phyloP scores from a whole-genome alignment of 2,329 filamentous ascomycete genomes.

The Fusarium hainanense region DNA sequence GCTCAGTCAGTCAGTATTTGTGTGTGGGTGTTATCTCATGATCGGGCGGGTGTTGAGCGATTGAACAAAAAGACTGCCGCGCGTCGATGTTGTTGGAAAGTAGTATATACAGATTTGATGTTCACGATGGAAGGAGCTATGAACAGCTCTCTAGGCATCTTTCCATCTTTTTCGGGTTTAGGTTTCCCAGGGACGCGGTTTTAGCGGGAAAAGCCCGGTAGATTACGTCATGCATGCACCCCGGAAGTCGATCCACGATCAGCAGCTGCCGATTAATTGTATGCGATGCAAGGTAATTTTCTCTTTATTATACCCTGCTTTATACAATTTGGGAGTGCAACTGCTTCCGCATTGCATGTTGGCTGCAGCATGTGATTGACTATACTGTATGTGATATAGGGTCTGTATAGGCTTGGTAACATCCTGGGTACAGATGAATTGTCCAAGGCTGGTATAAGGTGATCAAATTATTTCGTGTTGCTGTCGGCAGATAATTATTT shows the following conservation, averaged over 20 bases:
- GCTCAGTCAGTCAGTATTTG: constrained; percentile 38
- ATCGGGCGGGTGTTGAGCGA: neutral
- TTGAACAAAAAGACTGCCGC: neutral
- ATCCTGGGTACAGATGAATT: too few relatives aligned
- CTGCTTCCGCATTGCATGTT: neutral
- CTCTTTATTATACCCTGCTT: neutral
- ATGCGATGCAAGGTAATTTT: neutral
- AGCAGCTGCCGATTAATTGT: neutral
- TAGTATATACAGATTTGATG: neutral
- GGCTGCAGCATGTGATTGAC: neutral
- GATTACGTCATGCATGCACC: constrained; percentile 30
- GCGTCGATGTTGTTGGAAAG: too few relatives aligned
- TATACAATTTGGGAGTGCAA: neutral
- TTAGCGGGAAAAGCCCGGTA: constrained; percentile 26
- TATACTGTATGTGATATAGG: neutral
- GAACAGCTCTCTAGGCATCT: constrained; percentile 31
- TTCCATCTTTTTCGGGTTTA: constrained; percentile 25
- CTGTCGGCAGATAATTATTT: too few relatives aligned
- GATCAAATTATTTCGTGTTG: too few relatives aligned
- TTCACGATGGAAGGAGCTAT: constrained; percentile 10
- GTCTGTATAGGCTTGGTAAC: neutral
- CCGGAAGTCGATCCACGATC: constrained; percentile 9
- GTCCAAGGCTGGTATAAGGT: too few relatives aligned
- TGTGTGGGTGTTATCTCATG: constrained; percentile 40
- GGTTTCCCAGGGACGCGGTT: neutral